Evolutionary conservation across 495 filamentous ascomycete genomes (phyloP), one percentile per base, ranked within the genome.

Genomic region (Aspergillus homomorphus): DNA sequence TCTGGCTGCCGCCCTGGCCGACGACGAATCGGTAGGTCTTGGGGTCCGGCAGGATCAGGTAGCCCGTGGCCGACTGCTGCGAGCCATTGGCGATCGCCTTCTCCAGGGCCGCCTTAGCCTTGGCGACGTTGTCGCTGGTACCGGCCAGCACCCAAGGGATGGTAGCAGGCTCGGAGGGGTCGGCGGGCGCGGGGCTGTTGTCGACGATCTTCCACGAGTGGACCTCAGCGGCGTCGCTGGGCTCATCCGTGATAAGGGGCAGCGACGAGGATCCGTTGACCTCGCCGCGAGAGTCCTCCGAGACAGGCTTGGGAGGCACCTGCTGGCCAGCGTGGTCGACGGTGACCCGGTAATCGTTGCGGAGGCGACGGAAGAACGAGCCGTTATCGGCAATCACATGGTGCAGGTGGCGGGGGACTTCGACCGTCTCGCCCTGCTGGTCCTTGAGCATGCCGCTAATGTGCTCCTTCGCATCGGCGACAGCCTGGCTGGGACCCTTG

Each of bases 71-170:
- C 24, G 81, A 85, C 64, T 90, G 87, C 66, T 87, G 85, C 51
- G 82, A 75, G 1, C 91, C 91, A 54, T 86, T 76, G 57, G 87
- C 80, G 46, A 97, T 76, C 14, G 90, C 89, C 59, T 82, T 78
- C 51, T 84, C 77, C 30, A 98, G 80, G 14, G 78, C 74, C n/a
- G 83, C 78, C 69, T 87, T 89, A 33, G 90, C 94, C 71, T 89
- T 89, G 53, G 83, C 80, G 41, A 97, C 77, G 58, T 84, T 88
- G 53, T 96, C 89, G 0, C 83, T 76, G 19, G 80, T 79, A 18
- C 94, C 95, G 54, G 83, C 86, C 12, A 99, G 82, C 42, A 95
- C 83, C 94, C 94, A 99, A 14, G 95, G 90, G 62, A 96, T 96
- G 18, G 90, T 86, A 24, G 83, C 88, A 33, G 88, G 82, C 54